Percentiles rank a stretch among this genome's conserved stretches.
These are phyloP conservation scores for Candida lessepsii DNA, from an alignment of 805 yeast genomes.

Conservation along the genomic window DNA sequence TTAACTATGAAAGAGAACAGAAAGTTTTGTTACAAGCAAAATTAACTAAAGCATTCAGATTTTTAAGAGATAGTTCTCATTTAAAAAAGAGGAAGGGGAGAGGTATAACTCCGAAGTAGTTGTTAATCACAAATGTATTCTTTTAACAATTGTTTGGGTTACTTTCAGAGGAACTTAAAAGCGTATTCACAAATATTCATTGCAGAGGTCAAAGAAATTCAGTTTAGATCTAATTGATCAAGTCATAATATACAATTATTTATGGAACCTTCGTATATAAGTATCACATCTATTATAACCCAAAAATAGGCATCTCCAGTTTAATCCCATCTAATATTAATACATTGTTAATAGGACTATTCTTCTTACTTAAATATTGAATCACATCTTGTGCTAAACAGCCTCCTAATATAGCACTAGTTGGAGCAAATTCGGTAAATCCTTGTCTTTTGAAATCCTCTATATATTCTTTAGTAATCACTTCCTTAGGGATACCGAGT, in stretches of 20 bases:
- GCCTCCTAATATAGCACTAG: slow-evolving; percentile 87
- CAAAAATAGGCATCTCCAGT: slow-evolving; percentile 76
- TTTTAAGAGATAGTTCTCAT: slow-evolving; percentile 39
- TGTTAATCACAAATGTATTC: too few species aligned
- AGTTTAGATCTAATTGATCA: too few species aligned
- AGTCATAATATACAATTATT: too few species aligned
- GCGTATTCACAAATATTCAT: too few species aligned
- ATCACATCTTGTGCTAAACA: slow-evolving; percentile 86
- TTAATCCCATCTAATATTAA: slow-evolving; percentile 71
- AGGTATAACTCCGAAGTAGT: slow-evolving; percentile 31
- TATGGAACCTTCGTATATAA: too few species aligned
- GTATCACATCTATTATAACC: slow-evolving; percentile 35
- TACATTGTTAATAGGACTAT: slow-evolving; percentile 79
- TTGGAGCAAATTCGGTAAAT: slow-evolving; percentile 71
- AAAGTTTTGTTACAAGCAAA: slow-evolving; percentile 26
- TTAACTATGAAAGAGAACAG: slow-evolving; percentile 23
- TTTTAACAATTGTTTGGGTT: too few species aligned
- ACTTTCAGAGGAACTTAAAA: too few species aligned
- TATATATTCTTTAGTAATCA: slow-evolving; percentile 43
- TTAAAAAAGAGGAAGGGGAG: slow-evolving; percentile 43
- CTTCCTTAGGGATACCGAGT: slow-evolving; percentile 37
- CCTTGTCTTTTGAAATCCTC: slow-evolving; percentile 47
- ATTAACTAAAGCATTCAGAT: slow-evolving; percentile 33
- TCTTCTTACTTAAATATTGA: slow-evolving; percentile 72
- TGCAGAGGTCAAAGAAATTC: too few species aligned